Percentiles rank a stretch among this genome's conserved stretches.
Conservation (phyloP, 371 early-diverging fungal genomes). For the Mortierella sp. region DNA sequence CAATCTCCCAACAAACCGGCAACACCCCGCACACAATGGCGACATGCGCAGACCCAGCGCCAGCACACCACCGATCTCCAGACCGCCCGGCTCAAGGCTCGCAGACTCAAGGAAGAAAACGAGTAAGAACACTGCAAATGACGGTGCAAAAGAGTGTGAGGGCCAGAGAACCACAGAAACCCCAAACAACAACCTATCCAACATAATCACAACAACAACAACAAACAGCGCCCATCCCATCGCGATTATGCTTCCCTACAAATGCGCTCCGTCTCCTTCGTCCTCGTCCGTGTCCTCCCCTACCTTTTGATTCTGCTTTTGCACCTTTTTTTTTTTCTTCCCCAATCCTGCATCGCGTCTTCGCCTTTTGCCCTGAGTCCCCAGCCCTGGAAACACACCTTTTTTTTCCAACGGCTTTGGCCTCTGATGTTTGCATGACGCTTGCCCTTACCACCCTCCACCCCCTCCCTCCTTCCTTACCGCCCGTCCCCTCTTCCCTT, state of each 20-base stretch:
- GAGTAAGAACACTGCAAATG: constrained; percentile 18
- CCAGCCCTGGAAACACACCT: too few relatives aligned
- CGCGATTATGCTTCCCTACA: constrained; percentile 9
- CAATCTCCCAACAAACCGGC: constrained; percentile 2
- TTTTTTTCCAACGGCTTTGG: too few relatives aligned
- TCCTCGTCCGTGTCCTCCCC: background rate
- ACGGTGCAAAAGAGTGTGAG: background rate
- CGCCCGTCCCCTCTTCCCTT: background rate
- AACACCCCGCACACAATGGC: background rate
- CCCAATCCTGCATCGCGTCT: too few relatives aligned
- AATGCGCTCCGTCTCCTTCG: constrained; percentile 6
- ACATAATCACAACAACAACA: too few relatives aligned
- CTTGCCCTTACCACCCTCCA: too few relatives aligned
- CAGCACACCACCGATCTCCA: constrained; percentile 50
- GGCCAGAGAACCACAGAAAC: too few relatives aligned
- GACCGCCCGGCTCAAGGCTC: constrained; percentile 33
- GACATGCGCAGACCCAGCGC: constrained; percentile 33
- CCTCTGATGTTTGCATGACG: too few relatives aligned
- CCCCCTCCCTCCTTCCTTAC: background rate
- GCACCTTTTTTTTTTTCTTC: too few relatives aligned
- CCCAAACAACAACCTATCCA: too few relatives aligned
- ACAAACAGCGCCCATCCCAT: too few relatives aligned
- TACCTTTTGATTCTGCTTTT: too few relatives aligned
- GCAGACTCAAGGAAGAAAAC: constrained; percentile 48
- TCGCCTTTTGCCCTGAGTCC: too few relatives aligned